Evolutionary conservation across 1,139 yeast species (phyloP), one percentile per base, ranked within the genome.

Genomic region (Chernovozyma sophiae-reginae): DNA sequence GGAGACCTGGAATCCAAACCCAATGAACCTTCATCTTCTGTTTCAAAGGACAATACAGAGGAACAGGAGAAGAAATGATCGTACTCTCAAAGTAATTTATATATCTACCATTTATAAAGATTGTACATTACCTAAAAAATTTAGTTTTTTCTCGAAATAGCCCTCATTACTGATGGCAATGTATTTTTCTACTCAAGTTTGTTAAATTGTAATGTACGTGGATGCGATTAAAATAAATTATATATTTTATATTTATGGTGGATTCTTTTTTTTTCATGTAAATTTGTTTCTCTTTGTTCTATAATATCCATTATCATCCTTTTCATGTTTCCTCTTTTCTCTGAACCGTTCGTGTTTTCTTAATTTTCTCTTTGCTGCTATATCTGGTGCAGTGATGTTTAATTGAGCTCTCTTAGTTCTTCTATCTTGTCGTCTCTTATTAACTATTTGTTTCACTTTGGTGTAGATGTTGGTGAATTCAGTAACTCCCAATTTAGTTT

Each of bases 361-460:
- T 49, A 86, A 56, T 61, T 85, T 86, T 57, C 85, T 77, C 51
- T 74, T 75, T 3, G 96, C 95, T 18, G 86, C 81, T 31, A 76
- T 61, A 16, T 84, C 96, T 0, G 98, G 98, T 4, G 86, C 85
- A 12, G 74, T 73, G 4, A 90, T 72, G 2, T 90, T 86, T 56
- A 86, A 64, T 44, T 85, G 81, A 0, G 96, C 84, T 41, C 90
- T 72, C 53, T 81, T 82, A 1, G 85, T 74, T 52, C 71, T 80
- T 60, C 97, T 78, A 35, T 86, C 94, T 43, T 74, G 73, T 52
- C 97, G 77, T 56, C 87, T 74, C 23, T 68, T 67, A 30, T 63
- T 63, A 16, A 90, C 81, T 13, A 55, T 53, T 45, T 72, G 79
- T 52, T 79, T 78, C 13, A 87, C 95, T 37, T 66, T 65, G 2